phyloP scores from a whole-genome alignment of 2,329 filamentous ascomycete genomes.

The Scedosporium minutisporum region DNA sequence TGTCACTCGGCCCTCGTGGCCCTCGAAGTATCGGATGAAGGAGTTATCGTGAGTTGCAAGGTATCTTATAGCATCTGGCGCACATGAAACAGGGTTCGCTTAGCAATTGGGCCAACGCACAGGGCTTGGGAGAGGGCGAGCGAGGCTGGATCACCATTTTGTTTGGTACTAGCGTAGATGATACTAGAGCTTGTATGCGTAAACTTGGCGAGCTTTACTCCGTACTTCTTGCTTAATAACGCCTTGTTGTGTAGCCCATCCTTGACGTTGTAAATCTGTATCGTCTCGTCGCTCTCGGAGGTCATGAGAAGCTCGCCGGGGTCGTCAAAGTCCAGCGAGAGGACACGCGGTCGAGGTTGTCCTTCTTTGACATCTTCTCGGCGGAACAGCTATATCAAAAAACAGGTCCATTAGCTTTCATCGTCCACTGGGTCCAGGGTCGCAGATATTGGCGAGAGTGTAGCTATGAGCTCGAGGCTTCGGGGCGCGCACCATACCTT shows the following conservation, averaged over 20 bases:
- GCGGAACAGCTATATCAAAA: slow-evolving; percentile 39
- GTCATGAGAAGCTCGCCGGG: slow-evolving; percentile 87
- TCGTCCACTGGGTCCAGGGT: not conserved
- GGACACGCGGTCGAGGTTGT: slow-evolving; percentile 52
- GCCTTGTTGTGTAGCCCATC: slow-evolving; percentile 85
- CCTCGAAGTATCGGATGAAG: slow-evolving; percentile 92
- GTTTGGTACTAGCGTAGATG: slow-evolving; percentile 90
- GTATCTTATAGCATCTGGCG: slow-evolving; percentile 67
- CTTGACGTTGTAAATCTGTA: slow-evolving; percentile 90
- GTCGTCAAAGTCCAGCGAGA: slow-evolving; percentile 94
- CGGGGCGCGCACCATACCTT: slow-evolving; percentile 45
- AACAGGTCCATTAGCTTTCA: not conserved
- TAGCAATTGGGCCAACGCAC: not conserved
- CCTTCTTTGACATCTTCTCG: slow-evolving; percentile 46
- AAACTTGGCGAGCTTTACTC: slow-evolving; percentile 86
- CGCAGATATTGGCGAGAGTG: too few species aligned
- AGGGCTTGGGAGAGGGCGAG: slow-evolving; percentile 5
- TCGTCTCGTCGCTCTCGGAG: slow-evolving; percentile 85
- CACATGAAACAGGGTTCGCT: not conserved
- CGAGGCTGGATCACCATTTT: slow-evolving; percentile 54
- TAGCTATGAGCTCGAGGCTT: not conserved
- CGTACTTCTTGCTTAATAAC: slow-evolving; percentile 92
- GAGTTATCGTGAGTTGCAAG: slow-evolving; percentile 90
- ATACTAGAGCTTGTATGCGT: slow-evolving; percentile 87
- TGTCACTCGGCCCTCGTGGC: slow-evolving; percentile 78